Evolutionary conservation across 83 land plant genomes (phyloP), one percentile per base, ranked within the genome.

Genomic region (Diphasiastrum complanatum): DNA sequence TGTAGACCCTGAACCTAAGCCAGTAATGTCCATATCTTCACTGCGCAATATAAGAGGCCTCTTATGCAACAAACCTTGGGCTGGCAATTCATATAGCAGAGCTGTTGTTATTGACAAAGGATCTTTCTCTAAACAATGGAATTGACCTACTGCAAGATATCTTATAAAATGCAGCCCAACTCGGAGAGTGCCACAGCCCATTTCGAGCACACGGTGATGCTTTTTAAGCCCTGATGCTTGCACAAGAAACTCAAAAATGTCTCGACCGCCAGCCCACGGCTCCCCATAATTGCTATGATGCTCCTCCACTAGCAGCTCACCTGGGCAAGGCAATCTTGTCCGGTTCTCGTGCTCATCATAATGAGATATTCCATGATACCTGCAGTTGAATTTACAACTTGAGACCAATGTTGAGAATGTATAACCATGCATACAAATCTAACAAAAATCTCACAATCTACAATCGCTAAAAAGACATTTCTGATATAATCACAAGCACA

Each of bases 281-380:
- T 89, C 96, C n/a, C 96, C 96, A 71, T 89, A 89, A 69, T 89
- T 86, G 66, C 96, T 89, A 60, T 89, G 96, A 59, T 89, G 96
- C 70, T 86, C 85, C 69, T 89, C 96, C 38, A 89, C 96, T 8
- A 89, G 85, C 8, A 89, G 69, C 61, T 83, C 96, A 5, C 78
- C 83, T 1, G 96, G 96, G 66, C 96, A 89, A 0, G 77, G 85
- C 8, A 89, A 67, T 1, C 75, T 79, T 0, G 84, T 75, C 47
- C 49, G 81, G 68, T 67, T 80, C 41, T 73, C 77, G 22, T 45
- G 37, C 10, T 28, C 58, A 6, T 66, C 69, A 41, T 66, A 66
- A 29, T 66, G 69, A 24, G 69, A 66, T 18, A 66, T 66, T n/a
- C 69, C 69, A 58, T 66, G 69, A 18, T 59, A 66, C 26, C 69